Evolutionary conservation across 2,329 filamentous ascomycete species (phyloP).

Genomic region (Trichoderma sp.): DNA sequence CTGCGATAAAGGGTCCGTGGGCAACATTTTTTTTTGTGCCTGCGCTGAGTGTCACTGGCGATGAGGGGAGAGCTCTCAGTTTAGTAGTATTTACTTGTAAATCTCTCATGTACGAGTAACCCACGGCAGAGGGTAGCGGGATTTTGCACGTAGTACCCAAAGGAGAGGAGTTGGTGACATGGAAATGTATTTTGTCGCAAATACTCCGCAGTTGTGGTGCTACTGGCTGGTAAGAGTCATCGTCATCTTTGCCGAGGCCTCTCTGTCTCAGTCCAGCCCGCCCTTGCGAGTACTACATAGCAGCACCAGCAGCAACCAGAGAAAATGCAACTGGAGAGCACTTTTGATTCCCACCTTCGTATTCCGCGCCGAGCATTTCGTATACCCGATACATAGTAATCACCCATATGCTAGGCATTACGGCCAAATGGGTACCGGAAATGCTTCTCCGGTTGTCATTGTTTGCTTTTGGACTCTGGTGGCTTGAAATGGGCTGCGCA

Average conservation of each 20-base stretch:
- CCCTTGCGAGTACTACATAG: background rate
- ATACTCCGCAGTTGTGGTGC: background rate
- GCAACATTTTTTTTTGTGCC: background rate
- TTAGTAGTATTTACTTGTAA: background rate
- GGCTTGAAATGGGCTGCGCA: background rate
- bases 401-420: background rate
- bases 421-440: background rate
- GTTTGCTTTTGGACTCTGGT: background rate
- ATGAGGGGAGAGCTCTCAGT: background rate
- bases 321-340: background rate
- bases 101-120: constrained; percentile 4
- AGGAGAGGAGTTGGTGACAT: background rate
- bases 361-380: background rate
- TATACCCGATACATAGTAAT: background rate
- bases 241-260: constrained; percentile 2
- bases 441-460: background rate
- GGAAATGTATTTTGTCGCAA: background rate
- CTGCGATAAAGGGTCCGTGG: background rate
- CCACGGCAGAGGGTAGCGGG: background rate
- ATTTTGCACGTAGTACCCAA: background rate
- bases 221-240: constrained; percentile 5
- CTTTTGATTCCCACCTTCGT: background rate
- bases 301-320: background rate
- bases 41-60: background rate
- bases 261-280: background rate